Evolutionary conservation across 441 rosid genomes (phyloP).

Genomic region (Viola pubescens): DNA sequence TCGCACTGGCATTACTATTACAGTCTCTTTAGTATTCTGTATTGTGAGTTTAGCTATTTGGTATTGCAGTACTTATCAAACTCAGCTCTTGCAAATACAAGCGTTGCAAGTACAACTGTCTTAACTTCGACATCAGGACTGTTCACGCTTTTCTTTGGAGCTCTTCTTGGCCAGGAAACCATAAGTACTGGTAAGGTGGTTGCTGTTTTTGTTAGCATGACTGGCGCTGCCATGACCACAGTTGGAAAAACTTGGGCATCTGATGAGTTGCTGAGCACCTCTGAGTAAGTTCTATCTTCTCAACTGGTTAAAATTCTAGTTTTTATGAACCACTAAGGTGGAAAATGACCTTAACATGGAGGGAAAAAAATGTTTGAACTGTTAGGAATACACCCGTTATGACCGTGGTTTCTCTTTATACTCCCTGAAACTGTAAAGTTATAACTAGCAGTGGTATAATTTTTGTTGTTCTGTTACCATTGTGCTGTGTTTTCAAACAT

Average conservation of each 20-base stretch:
- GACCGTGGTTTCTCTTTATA: no score
- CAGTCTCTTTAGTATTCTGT: neutral
- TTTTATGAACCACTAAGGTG: neutral
- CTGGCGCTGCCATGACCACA: conserved; percentile 65
- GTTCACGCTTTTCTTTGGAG: conserved; percentile 60
- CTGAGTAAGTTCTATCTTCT: conserved; percentile 32
- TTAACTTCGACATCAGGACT: conserved; percentile 59
- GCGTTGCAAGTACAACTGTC: conserved; percentile 62
- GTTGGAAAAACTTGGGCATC: conserved; percentile 55
- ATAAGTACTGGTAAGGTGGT: conserved; percentile 40
- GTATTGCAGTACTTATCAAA: conserved; percentile 46
- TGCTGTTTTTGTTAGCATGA: conserved; percentile 54
- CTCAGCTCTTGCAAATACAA: conserved; percentile 57
- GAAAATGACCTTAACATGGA: no score
- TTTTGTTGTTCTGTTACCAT: no score
- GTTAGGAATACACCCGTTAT: no score
- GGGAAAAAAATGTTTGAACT: no score
- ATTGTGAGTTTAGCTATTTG: conserved; percentile 14
- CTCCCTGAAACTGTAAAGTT: no score
- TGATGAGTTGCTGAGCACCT: conserved; percentile 32
- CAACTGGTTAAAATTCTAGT: neutral
- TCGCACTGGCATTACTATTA: no score
- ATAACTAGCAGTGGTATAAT: no score
- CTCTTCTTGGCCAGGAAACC: conserved; percentile 51
- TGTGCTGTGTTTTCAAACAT: no score